phyloP scores from a whole-genome alignment of 768 basidiomycete genomes.

The Suillus fuscotomentosus region DNA sequence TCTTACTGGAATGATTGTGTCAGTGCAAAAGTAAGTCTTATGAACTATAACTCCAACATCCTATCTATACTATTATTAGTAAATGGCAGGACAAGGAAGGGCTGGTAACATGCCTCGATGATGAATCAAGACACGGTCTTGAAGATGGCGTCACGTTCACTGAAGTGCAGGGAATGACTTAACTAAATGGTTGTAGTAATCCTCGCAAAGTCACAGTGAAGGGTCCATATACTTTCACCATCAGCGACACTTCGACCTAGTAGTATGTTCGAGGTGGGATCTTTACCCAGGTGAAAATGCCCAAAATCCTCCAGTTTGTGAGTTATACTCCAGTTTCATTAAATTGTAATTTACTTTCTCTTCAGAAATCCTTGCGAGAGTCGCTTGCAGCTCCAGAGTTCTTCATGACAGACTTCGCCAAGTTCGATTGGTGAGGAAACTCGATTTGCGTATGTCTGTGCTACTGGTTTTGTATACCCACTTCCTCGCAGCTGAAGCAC shows the following conservation, averaged over 20 bases:
- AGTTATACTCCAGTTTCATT: slow-evolving; percentile 30
- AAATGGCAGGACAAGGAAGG: slow-evolving; percentile 70
- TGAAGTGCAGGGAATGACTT: slow-evolving; percentile 93
- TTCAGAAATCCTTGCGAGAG: slow-evolving; percentile 90
- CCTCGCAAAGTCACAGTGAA: slow-evolving; percentile 91
- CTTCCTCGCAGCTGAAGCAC: too few relatives aligned
- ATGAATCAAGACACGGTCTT: slow-evolving; percentile 96
- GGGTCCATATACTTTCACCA: slow-evolving; percentile 96
- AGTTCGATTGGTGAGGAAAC: slow-evolving; percentile 51
- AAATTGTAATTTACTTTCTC: slow-evolving; percentile 1
- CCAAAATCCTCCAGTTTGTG: slow-evolving; percentile 92
- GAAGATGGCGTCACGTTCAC: slow-evolving; percentile 98
- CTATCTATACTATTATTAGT: not conserved
- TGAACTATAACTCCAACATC: not conserved
- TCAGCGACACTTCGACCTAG: slow-evolving; percentile 86
- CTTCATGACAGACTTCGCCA: slow-evolving; percentile 95
- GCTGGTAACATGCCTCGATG: slow-evolving; percentile 95
- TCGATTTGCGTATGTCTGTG: too few relatives aligned
- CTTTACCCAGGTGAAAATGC: slow-evolving; percentile 99
- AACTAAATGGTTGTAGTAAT: slow-evolving; percentile 87
- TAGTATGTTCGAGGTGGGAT: slow-evolving; percentile 87
- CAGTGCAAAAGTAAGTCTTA: slow-evolving; percentile 70
- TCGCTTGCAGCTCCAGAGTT: slow-evolving; percentile 75
- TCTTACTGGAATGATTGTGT: slow-evolving; percentile 92
- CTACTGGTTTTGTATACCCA: too few relatives aligned